Percentiles rank a stretch among this genome's conserved stretches.
phyloP scores from a whole-genome alignment of 306 rosid genomes.

The Heteromeles arbutifolia region DNA sequence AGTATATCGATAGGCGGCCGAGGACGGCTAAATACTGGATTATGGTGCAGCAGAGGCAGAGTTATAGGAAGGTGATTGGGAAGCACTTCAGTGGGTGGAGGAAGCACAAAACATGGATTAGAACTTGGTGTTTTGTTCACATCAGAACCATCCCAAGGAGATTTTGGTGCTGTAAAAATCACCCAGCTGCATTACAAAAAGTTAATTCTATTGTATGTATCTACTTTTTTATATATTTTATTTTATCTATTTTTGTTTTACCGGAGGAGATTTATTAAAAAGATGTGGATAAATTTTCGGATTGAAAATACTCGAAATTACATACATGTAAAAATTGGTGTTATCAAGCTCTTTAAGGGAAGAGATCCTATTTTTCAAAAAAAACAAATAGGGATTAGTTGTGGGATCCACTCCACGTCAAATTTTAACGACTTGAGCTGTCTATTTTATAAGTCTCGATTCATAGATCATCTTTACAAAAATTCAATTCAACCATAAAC shows the following conservation, averaged over 20 bases:
- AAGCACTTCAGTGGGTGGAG: slow-evolving; percentile 81
- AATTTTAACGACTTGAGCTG: no score
- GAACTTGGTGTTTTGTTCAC: slow-evolving; percentile 74
- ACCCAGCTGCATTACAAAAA: background rate
- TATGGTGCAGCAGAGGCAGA: slow-evolving; percentile 79
- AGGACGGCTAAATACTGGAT: slow-evolving; percentile 79
- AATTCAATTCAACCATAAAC: no score
- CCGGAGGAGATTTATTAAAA: slow-evolving; percentile 5
- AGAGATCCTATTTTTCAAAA: no score
- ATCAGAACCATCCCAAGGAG: slow-evolving; percentile 60
- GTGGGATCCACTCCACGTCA: no score
- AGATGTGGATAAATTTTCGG: background rate
- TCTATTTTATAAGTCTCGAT: no score
- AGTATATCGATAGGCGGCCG: slow-evolving; percentile 57
- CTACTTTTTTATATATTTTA: no score
- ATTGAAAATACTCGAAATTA: background rate
- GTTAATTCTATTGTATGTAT: background rate
- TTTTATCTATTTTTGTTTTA: slow-evolving; percentile 8
- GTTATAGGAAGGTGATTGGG: slow-evolving; percentile 83
- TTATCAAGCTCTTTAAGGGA: no score
- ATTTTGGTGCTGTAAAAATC: slow-evolving; percentile 21
- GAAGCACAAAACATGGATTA: slow-evolving; percentile 63
- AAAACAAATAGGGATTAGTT: no score
- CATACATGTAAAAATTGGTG: no score
- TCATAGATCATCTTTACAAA: no score